Conservation (phyloP, 2,329 filamentous ascomycete species). For the Helotiales sp. region DNA sequence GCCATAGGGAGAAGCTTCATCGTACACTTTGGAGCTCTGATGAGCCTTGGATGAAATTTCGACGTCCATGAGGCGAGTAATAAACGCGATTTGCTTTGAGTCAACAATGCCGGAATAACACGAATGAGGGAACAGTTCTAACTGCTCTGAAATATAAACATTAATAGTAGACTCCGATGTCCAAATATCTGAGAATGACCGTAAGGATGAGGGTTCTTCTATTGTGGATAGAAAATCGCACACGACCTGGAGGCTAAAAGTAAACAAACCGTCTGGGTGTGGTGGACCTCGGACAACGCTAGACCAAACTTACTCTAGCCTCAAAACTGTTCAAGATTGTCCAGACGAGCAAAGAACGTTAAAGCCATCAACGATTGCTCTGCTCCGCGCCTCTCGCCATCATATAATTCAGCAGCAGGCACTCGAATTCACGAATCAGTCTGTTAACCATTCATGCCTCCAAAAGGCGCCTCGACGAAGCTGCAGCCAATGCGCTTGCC, state of each 20-base stretch:
- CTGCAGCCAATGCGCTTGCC: constrained; percentile 45
- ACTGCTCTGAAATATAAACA: constrained; percentile 11
- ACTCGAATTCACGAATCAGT: background rate
- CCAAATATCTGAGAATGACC: background rate
- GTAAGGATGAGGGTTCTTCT: constrained; percentile 18
- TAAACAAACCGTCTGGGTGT: background rate
- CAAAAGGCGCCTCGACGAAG: constrained; percentile 34
- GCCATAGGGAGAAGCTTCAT: background rate
- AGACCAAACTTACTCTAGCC: constrained; percentile 16
- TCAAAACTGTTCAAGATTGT: constrained; percentile 22
- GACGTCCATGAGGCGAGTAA: background rate
- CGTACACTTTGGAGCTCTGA: constrained; percentile 21
- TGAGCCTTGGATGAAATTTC: constrained; percentile 1
- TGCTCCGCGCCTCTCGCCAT: background rate
- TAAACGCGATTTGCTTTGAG: constrained; percentile 1
- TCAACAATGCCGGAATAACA: background rate
- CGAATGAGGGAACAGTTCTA: background rate
- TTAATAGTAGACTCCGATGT: background rate
- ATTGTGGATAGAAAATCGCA: background rate
- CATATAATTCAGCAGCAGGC: background rate
- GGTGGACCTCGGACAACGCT: background rate
- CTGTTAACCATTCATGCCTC: constrained; percentile 27
- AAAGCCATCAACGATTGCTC: background rate
- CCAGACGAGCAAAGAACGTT: background rate
- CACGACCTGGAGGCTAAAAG: constrained; percentile 1